These are phyloP conservation scores for Lindgomyces ingoldianus DNA, from an alignment of 495 filamentous ascomycete genomes.

Conservation along the genomic window DNA sequence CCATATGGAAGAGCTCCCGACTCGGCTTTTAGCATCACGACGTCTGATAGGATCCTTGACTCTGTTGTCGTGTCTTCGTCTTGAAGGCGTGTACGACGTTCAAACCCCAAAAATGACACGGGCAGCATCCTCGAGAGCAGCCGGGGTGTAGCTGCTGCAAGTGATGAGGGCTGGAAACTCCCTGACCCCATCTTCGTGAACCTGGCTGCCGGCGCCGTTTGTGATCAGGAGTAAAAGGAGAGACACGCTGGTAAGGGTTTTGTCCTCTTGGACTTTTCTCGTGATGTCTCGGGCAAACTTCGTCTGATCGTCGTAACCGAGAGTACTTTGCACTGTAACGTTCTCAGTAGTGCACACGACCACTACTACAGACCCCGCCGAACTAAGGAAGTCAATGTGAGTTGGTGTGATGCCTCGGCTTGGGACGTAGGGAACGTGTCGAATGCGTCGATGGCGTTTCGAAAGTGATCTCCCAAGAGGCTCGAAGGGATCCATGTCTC, in stretches of 20 bases:
- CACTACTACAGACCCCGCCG: slow-evolving; percentile 43
- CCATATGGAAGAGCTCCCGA: not conserved
- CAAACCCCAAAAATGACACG: slow-evolving; percentile 29
- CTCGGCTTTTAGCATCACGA: too few relatives aligned
- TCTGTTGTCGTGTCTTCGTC: too few relatives aligned
- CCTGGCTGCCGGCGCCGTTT: slow-evolving; percentile 2
- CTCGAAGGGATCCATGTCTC: slow-evolving; percentile 48
- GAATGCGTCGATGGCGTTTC: slow-evolving; percentile 37
- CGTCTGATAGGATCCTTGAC: too few relatives aligned
- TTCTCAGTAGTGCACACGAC: slow-evolving; percentile 27
- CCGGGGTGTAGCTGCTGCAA: slow-evolving; percentile 26
- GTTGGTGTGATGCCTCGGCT: slow-evolving; percentile 42
- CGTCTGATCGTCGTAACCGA: slow-evolving; percentile 19
- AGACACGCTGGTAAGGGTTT: slow-evolving; percentile 12
- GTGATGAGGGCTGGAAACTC: slow-evolving; percentile 24
- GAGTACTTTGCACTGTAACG: slow-evolving; percentile 3
- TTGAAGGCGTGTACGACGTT: not conserved
- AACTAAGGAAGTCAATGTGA: slow-evolving; percentile 43
- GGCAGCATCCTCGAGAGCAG: slow-evolving; percentile 16
- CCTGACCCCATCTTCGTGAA: slow-evolving; percentile 14
- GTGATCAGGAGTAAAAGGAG: slow-evolving; percentile 27
- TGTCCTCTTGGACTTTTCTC: not conserved
- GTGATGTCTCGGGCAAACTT: slow-evolving; percentile 25
- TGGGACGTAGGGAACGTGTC: slow-evolving; percentile 47
- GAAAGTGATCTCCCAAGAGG: slow-evolving; percentile 44